phyloP scores from a whole-genome alignment of 2,329 filamentous ascomycete species.

The Phyllosticta citriasiana region DNA sequence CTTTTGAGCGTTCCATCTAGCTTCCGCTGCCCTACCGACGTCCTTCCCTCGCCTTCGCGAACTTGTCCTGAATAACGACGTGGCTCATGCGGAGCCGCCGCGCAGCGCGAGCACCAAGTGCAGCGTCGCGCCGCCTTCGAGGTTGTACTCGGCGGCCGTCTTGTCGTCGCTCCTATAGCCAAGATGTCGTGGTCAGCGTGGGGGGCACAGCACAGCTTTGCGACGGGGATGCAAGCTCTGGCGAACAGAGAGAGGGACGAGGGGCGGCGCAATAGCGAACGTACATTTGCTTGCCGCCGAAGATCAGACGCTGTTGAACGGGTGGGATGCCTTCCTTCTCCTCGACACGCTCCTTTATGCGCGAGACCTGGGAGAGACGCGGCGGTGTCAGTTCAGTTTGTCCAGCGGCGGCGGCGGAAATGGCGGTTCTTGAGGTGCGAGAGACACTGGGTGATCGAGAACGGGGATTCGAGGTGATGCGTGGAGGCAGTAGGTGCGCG shows the following conservation, averaged over 20 bases:
- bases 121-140: conserved; percentile 85
- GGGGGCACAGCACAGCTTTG: neutral
- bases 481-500: neutral
- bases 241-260: neutral
- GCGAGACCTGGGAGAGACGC: conserved; percentile 54
- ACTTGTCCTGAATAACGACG: neutral
- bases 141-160: conserved; percentile 78
- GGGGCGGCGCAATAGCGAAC: conserved; percentile 11
- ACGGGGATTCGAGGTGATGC: neutral
- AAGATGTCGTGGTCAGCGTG: conserved; percentile 9
- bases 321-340: conserved; percentile 98
- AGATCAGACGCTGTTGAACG: conserved; percentile 92
- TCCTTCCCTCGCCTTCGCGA: too few species aligned
- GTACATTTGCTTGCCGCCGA: conserved; percentile 95
- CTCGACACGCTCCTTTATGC: conserved; percentile 98
- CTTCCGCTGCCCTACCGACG: neutral
- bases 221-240: neutral
- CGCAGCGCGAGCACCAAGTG: conserved; percentile 92
- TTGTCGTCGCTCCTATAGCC: conserved; percentile 81
- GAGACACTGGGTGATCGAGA: neutral
- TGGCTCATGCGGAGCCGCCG: conserved; percentile 46
- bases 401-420: neutral
- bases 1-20: neutral
- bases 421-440: neutral
- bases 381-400: neutral